Percentiles rank a stretch among this genome's conserved stretches.
phyloP scores from a whole-genome alignment of 2,329 filamentous ascomycete genomes.

The Septoria petroselini region DNA sequence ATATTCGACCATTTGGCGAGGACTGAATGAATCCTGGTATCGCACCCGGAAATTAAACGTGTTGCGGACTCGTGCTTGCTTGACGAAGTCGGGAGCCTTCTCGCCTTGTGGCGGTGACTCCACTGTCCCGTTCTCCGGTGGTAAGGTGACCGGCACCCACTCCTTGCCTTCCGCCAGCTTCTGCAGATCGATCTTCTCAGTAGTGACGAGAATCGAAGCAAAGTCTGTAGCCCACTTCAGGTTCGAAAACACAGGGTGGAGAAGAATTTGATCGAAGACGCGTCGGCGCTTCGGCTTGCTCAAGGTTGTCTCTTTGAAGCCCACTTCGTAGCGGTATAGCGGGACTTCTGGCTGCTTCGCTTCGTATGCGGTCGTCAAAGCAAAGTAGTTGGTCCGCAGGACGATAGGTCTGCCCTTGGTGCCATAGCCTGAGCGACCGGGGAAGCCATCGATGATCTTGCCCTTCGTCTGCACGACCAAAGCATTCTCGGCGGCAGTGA shows the following conservation, averaged over 20 bases:
- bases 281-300: conserved; percentile 47
- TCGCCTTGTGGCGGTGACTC: conserved; percentile 1
- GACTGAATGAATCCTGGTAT: conserved; percentile 37
- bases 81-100: conserved; percentile 26
- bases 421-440: conserved; percentile 40
- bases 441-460: conserved; percentile 35
- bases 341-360: conserved; percentile 22
- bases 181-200: conserved; percentile 29
- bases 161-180: conserved; percentile 7
- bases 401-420: conserved; percentile 39
- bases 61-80: conserved; percentile 31
- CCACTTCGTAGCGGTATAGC: conserved; percentile 45
- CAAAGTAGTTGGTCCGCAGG: conserved; percentile 46
- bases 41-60: conserved; percentile 40
- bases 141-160: conserved; percentile 36
- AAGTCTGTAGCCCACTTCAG: conserved; percentile 42
- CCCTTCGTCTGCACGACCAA: conserved; percentile 27
- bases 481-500: conserved; percentile 30
- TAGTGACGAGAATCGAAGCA: conserved; percentile 38
- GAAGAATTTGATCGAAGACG: conserved; percentile 48
- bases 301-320: conserved; percentile 33
- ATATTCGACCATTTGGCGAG: conserved; percentile 47
- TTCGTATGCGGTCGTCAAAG: conserved; percentile 40
- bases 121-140: conserved; percentile 15
- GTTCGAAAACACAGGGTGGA: conserved; percentile 34